Percentiles rank a stretch among this genome's conserved stretches.
phyloP scores from a whole-genome alignment of 1,284 basidiomycete species.

The Taiwanofungus camphoratus region DNA sequence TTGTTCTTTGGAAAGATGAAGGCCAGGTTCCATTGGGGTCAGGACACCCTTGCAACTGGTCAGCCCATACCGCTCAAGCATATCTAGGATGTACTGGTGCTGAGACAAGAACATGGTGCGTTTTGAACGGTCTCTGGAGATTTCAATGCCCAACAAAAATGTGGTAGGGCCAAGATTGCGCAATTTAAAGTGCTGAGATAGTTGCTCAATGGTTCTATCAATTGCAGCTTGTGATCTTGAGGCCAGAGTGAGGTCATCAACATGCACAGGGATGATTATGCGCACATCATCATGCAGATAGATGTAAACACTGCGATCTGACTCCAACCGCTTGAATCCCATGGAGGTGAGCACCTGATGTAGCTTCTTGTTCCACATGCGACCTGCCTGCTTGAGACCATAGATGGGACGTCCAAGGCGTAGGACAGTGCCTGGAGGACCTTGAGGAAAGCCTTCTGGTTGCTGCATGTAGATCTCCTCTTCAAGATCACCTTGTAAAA shows the following conservation, averaged over 20 bases:
- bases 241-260: constrained; percentile 20
- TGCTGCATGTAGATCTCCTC: constrained; percentile 36
- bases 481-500: constrained; percentile 33
- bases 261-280: constrained; percentile 17
- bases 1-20: no score
- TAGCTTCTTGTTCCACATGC: constrained; percentile 15
- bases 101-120: constrained; percentile 29
- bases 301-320: constrained; percentile 12
- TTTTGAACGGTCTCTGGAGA: constrained; percentile 22
- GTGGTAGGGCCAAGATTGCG: constrained; percentile 21
- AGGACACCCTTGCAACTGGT: constrained; percentile 25
- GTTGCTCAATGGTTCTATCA: constrained; percentile 9
- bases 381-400: constrained; percentile 19
- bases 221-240: constrained; percentile 3
- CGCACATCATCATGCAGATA: constrained; percentile 4
- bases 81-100: constrained; percentile 26
- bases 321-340: constrained; percentile 6
- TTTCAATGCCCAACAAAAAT: constrained; percentile 33
- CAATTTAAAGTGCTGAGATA: constrained; percentile 16
- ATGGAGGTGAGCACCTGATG: constrained; percentile 3
- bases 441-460: constrained; percentile 26
- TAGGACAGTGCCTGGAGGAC: constrained; percentile 28
- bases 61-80: constrained; percentile 30
- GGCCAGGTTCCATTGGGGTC: constrained; percentile 28
- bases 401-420: constrained; percentile 16